Evolutionary conservation across 495 filamentous ascomycete species (phyloP), one percentile per base, ranked within the genome.

Genomic region (Aspergillus heteromorphus): DNA sequence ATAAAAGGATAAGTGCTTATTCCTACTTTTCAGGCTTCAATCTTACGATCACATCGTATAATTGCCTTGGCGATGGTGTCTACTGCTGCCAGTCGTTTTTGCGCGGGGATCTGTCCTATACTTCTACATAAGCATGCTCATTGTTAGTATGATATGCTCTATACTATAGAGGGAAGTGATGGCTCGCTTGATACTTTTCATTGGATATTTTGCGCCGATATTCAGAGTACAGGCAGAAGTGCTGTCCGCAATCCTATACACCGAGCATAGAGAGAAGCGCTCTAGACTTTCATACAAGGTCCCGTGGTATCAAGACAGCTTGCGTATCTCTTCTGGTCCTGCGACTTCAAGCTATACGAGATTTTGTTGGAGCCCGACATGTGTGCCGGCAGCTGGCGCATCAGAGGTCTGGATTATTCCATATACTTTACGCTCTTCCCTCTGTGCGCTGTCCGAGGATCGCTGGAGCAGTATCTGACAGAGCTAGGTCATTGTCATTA

Each of bases 151-250:
- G 10, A 6, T 6, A 1, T 29, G n/a, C 7, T 13, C 47, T 20
- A 40, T 9, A 21, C 3, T 17, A 34, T 19, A 40, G 29, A 20
- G 30, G 40, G 10, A 41, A 4, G 16, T 43, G 4, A 38, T 14
- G 4, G n/a, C 10, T 29, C 13, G 14, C 13, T 2, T 42, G 30
- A 48, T 62, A 71, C 68, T 48, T 55, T 67, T 54, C 69, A 73
- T 36, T 64, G 62, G 16, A 69, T 55, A 53, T 69, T 64, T 8
- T 53, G 55, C 71, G 72, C 27, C 62, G 53, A 29, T 59, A 40
- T 27, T 49, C 56, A 45, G 67, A 73, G 16, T 50, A 31, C 2
- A 66, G 63, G 40, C 71, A 73, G 6, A 72, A 57, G 29, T 63
- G 36, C n/a, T 51, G 53, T 16, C 51, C 55, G 27, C 71, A 73